Conservation (phyloP, 306 rosid genomes). For the Ormosia semicastrata region DNA sequence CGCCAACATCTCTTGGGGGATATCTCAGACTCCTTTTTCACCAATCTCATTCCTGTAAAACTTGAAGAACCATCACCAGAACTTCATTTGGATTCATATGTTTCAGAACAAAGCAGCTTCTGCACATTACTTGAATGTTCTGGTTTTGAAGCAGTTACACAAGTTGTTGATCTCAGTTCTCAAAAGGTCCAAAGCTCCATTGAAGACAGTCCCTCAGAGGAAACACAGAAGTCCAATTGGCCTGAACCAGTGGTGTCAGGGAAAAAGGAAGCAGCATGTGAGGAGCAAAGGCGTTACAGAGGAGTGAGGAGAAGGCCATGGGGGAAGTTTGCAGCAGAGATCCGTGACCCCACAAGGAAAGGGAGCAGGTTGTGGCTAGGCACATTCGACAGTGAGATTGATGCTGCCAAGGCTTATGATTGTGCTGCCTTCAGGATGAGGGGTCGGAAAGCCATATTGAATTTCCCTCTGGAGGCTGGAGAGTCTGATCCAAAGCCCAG, state of each 20-base stretch:
- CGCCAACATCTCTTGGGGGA: slow-evolving; percentile 63
- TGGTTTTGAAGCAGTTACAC: slow-evolving; percentile 21
- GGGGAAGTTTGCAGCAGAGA: slow-evolving; percentile 90
- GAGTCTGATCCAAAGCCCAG: slow-evolving; percentile 35
- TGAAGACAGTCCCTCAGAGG: background rate
- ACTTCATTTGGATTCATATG: slow-evolving; percentile 27
- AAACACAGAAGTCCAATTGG: background rate
- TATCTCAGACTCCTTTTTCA: slow-evolving; percentile 41
- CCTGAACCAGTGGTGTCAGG: background rate
- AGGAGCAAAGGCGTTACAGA: slow-evolving; percentile 47
- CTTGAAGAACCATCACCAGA: slow-evolving; percentile 47
- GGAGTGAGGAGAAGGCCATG: slow-evolving; percentile 84
- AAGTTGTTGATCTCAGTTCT: background rate
- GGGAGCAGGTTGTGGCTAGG: slow-evolving; percentile 86
- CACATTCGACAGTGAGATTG: slow-evolving; percentile 64
- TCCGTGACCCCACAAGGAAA: slow-evolving; percentile 65
- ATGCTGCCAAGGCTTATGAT: slow-evolving; percentile 83
- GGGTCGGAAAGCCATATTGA: slow-evolving; percentile 70
- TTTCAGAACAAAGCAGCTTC: slow-evolving; percentile 19
- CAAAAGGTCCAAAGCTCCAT: background rate
- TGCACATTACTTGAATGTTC: background rate
- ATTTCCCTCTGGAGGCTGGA: slow-evolving; percentile 78
- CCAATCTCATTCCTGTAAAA: slow-evolving; percentile 49
- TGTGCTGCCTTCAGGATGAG: slow-evolving; percentile 79
- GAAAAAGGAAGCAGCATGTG: background rate